A percentile compares a stretch with the other conserved stretches of the same genome.
These are phyloP conservation scores for Crinitomyces ghanaensis DNA, from an alignment of 805 yeast genomes.

Conservation along the genomic window DNA sequence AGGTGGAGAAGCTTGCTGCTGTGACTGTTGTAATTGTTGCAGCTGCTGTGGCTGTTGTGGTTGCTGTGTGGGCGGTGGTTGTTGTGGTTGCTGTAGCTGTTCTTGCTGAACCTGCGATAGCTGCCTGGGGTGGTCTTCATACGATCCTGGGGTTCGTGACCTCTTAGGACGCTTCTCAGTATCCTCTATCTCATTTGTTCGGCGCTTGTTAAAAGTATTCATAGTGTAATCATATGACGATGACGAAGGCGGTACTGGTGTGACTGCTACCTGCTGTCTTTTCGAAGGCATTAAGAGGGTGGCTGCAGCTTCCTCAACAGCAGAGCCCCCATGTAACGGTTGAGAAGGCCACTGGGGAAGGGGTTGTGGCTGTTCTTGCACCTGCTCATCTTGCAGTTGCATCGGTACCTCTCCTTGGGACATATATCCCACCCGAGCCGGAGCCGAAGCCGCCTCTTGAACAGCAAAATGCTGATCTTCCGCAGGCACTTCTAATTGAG, in stretches of 20 bases:
- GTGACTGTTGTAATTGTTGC: slow-evolving; percentile 1
- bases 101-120: slow-evolving; percentile 1
- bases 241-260: background rate
- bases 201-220: too few relatives aligned
- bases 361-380: background rate
- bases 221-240: background rate
- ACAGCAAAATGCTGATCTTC: too few relatives aligned
- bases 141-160: slow-evolving; percentile 1
- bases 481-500: background rate
- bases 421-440: background rate
- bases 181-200: too few relatives aligned
- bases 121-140: slow-evolving; percentile 1
- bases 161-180: slow-evolving; percentile 1
- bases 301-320: too few relatives aligned
- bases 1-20: slow-evolving; percentile 2
- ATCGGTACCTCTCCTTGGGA: too few relatives aligned
- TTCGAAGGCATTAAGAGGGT: too few relatives aligned
- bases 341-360: too few relatives aligned
- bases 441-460: background rate
- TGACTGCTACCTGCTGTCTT: background rate
- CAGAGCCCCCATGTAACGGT: too few relatives aligned
- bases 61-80: slow-evolving; percentile 5
- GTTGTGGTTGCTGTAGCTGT: slow-evolving; percentile 7
- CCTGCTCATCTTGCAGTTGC: background rate
- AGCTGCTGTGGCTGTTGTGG: slow-evolving; percentile 6